A percentile compares a stretch with the other conserved stretches of the same genome.
Conservation (phyloP, 2,329 filamentous ascomycete genomes). For the Sporothrix brasiliensis region DNA sequence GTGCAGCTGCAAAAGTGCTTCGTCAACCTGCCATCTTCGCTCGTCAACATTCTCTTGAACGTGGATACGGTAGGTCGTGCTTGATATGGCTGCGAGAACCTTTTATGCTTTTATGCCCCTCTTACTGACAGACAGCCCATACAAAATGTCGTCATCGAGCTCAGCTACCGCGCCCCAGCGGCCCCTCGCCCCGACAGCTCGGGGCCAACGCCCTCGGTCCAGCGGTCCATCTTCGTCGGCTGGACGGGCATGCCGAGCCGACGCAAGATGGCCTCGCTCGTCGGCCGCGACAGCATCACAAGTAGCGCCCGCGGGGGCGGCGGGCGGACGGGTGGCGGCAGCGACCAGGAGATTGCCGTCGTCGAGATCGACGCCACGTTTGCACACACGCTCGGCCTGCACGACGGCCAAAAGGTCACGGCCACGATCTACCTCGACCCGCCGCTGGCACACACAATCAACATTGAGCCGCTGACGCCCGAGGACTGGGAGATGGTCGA, state of each 20-base stretch:
- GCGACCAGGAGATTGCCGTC: constrained; percentile 72
- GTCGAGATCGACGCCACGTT: constrained; percentile 89
- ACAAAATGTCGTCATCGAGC: constrained; percentile 95
- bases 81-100: neutral
- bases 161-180: constrained; percentile 69
- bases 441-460: constrained; percentile 87
- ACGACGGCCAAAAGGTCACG: constrained; percentile 78
- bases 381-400: constrained; percentile 73
- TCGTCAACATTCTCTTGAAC: constrained; percentile 84
- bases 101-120: constrained; percentile 15
- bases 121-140: constrained; percentile 61
- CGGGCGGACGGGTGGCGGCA: constrained; percentile 42
- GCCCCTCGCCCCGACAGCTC: constrained; percentile 51
- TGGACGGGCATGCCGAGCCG: constrained; percentile 99
- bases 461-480: constrained; percentile 92
- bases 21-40: constrained; percentile 82
- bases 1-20: constrained; percentile 91
- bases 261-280: constrained; percentile 72
- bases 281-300: constrained; percentile 61
- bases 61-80: constrained; percentile 74
- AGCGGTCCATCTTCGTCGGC: constrained; percentile 79
- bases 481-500: constrained; percentile 99
- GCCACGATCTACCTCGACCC: constrained; percentile 81
- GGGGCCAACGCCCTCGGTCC: constrained; percentile 37
- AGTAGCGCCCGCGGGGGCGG: constrained; percentile 41